A percentile compares a stretch with the other conserved stretches of the same genome.
These are phyloP conservation scores for Colletotrichum tropicicola DNA, from an alignment of 2,329 filamentous ascomycete genomes.

Conservation along the genomic window DNA sequence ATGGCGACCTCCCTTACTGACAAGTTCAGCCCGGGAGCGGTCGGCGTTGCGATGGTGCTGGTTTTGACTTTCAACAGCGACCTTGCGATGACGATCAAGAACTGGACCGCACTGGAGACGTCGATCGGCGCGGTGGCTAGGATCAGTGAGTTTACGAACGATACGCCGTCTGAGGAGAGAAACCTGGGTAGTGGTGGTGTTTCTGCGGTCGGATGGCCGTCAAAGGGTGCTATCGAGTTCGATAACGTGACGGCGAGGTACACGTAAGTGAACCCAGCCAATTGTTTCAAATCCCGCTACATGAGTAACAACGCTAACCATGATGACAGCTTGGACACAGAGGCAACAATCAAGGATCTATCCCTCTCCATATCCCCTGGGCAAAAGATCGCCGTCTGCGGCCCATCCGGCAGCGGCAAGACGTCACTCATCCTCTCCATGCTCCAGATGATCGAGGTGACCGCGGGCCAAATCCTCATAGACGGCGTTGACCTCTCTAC, in stretches of 20 bases:
- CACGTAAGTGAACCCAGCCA: conserved; percentile 14
- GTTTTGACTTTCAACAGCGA: background rate
- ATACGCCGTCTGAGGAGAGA: conserved; percentile 38
- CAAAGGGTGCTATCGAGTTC: conserved; percentile 37
- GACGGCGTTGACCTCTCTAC: conserved; percentile 49
- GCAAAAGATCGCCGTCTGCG: conserved; percentile 44
- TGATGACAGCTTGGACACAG: background rate
- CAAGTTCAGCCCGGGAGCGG: conserved; percentile 37
- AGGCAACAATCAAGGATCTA: conserved; percentile 35
- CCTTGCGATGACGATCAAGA: background rate
- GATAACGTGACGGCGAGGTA: conserved; percentile 38
- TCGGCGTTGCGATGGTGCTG: conserved; percentile 27
- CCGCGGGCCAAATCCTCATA: conserved; percentile 49
- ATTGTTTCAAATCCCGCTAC: background rate
- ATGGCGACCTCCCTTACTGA: conserved; percentile 29
- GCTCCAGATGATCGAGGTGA: conserved; percentile 58
- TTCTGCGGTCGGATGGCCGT: conserved; percentile 37
- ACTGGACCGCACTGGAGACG: conserved; percentile 34
- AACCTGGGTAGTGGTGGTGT: background rate
- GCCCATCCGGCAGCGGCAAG: conserved; percentile 44
- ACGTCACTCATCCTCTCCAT: conserved; percentile 49
- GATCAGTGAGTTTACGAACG: background rate
- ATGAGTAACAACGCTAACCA: too few species aligned
- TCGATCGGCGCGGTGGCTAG: conserved; percentile 13
- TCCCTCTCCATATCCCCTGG: conserved; percentile 30